These are phyloP conservation scores for Gaultheria prostrata DNA, from an alignment of 148 eudicot genomes.

Conservation along the genomic window DNA sequence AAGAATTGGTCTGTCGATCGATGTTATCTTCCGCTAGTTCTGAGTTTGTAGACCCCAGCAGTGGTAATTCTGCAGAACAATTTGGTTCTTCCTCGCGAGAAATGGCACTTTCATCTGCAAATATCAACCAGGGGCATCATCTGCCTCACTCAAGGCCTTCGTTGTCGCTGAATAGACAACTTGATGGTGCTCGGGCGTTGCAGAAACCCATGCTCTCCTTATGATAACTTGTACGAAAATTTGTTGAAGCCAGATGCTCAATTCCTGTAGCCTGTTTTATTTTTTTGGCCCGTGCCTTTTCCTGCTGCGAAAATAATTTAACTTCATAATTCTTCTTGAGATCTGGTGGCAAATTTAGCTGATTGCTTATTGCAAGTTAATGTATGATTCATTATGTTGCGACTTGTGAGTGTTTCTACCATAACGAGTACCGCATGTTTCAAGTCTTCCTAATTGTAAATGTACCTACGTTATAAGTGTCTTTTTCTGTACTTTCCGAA, in stretches of 20 bases:
- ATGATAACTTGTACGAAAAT: background rate
- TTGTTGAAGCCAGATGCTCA: background rate
- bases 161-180: slow-evolving; percentile 59
- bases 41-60: slow-evolving; percentile 51
- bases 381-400: background rate
- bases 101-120: slow-evolving; percentile 22
- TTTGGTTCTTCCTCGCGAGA: slow-evolving; percentile 44
- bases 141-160: slow-evolving; percentile 46
- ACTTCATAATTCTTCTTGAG: background rate
- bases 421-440: background rate
- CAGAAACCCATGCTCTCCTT: background rate
- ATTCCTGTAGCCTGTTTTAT: background rate
- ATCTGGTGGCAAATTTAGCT: background rate
- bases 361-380: background rate
- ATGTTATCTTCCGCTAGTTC: slow-evolving; percentile 43
- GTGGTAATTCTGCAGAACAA: slow-evolving; percentile 30
- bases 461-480: background rate
- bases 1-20: slow-evolving; percentile 69
- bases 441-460: background rate
- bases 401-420: background rate
- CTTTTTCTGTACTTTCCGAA: background rate
- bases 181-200: slow-evolving; percentile 38
- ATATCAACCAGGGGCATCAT: slow-evolving; percentile 43
- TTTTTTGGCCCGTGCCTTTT: background rate
- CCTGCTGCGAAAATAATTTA: background rate